These are phyloP conservation scores for Vanrija humicola DNA, from an alignment of 1,284 basidiomycete genomes.

Conservation along the genomic window DNA sequence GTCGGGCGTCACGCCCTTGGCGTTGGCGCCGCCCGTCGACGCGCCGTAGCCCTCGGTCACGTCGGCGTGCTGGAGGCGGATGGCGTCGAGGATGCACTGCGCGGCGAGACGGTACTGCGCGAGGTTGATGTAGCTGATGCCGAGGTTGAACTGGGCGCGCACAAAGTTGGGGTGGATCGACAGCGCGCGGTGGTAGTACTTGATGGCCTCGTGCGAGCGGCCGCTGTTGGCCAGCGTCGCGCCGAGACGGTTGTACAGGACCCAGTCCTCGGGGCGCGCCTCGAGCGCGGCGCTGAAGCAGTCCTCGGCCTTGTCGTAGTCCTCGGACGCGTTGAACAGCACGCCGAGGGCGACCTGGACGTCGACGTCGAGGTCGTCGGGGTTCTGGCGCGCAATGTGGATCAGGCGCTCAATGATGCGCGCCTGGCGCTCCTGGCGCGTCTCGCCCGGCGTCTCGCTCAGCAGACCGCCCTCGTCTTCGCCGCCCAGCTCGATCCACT, in stretches of 20 bases:
- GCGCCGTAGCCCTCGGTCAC: constrained; percentile 54
- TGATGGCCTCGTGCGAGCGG: constrained; percentile 71
- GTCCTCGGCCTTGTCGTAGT: constrained; percentile 87
- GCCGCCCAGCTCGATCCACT: constrained; percentile 62
- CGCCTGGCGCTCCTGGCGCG: constrained; percentile 22
- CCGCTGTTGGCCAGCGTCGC: constrained; percentile 95
- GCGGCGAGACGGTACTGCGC: constrained; percentile 79
- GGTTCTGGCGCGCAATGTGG: constrained; percentile 46
- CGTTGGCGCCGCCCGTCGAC: constrained; percentile 44
- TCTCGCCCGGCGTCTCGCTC: constrained; percentile 9
- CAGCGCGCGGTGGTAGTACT: constrained; percentile 85
- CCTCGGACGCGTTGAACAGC: constrained; percentile 87
- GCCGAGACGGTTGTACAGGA: constrained; percentile 92
- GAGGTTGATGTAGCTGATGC: constrained; percentile 84
- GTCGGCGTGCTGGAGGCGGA: constrained; percentile 79
- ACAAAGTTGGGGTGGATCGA: constrained; percentile 90
- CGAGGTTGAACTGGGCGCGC: constrained; percentile 85
- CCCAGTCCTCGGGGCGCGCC: constrained; percentile 90
- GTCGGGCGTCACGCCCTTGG: constrained; percentile 66
- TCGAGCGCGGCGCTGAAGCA: constrained; percentile 88
- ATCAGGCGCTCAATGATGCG: constrained; percentile 45
- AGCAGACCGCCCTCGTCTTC: background rate
- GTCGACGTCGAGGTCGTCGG: constrained; percentile 76
- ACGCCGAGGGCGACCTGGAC: constrained; percentile 94
- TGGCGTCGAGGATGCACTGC: constrained; percentile 76